phyloP scores from a whole-genome alignment of 202 grass and related monocot species.

The Carex arenaria region DNA sequence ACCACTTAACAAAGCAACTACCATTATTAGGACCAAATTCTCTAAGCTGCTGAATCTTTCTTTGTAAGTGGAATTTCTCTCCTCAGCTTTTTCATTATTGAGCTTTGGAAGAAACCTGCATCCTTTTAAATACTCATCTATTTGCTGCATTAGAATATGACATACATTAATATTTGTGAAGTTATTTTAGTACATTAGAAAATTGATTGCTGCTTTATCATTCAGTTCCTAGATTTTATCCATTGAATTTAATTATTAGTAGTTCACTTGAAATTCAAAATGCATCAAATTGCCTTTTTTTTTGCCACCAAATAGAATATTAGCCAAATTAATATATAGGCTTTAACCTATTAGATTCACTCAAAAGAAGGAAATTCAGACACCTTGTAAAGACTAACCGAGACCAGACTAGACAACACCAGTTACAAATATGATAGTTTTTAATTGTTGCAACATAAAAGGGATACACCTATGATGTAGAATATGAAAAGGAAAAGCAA shows the following conservation, averaged over 20 bases:
- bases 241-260: background rate
- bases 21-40: constrained; percentile 90
- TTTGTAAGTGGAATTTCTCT: constrained; percentile 85
- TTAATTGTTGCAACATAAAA: background rate
- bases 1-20: constrained; percentile 23
- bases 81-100: constrained; percentile 72
- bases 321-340: background rate
- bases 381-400: background rate
- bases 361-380: background rate
- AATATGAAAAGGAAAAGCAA: background rate
- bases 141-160: constrained; percentile 49
- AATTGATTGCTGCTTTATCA: background rate
- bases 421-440: background rate
- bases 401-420: background rate
- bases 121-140: constrained; percentile 73
- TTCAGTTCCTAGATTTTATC: background rate
- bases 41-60: constrained; percentile 80
- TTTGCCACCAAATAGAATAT: background rate
- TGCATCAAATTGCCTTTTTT: background rate
- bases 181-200: background rate
- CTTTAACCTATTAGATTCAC: background rate
- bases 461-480: background rate
- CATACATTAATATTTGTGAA: background rate
- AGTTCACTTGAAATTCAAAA: background rate
- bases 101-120: constrained; percentile 97